These are phyloP conservation scores for Actinomortierella wolfii DNA, from an alignment of 371 early-diverging fungal species.

Conservation along the genomic window DNA sequence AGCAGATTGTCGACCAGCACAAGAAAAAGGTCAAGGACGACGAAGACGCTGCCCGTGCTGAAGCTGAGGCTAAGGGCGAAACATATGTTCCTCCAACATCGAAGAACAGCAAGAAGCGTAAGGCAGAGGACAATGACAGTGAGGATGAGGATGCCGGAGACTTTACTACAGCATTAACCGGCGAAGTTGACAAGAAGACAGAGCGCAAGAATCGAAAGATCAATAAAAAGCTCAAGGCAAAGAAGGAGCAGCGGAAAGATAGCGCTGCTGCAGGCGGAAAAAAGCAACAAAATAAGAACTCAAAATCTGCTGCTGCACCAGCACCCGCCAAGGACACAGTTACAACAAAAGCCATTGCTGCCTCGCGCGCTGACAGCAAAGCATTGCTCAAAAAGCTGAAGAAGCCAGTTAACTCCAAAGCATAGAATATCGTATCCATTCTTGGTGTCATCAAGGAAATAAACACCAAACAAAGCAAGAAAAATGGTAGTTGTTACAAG, in stretches of 20 bases:
- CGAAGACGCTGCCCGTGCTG: slow-evolving; percentile 27
- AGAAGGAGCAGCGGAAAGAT: slow-evolving; percentile 17
- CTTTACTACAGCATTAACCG: slow-evolving; percentile 42
- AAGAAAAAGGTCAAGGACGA: slow-evolving; percentile 44
- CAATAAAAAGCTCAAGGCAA: slow-evolving; percentile 35
- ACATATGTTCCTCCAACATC: slow-evolving; percentile 33
- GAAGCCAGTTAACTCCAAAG: too few species aligned
- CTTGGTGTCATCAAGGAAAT: too few species aligned
- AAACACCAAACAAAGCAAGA: too few species aligned
- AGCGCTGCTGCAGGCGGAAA: too few species aligned
- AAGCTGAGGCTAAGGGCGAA: slow-evolving; percentile 47
- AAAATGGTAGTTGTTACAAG: too few species aligned
- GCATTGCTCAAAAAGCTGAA: too few species aligned
- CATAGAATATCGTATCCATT: too few species aligned
- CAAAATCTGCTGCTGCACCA: too few species aligned
- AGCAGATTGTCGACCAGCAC: slow-evolving; percentile 45
- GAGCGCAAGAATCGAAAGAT: slow-evolving; percentile 44
- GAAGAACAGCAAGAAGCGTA: slow-evolving; percentile 19
- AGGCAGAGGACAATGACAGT: slow-evolving; percentile 12
- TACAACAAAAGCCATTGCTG: too few species aligned
- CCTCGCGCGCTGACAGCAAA: too few species aligned
- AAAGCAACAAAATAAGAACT: too few species aligned
- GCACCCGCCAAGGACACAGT: too few species aligned
- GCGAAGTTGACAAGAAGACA: slow-evolving; percentile 39
- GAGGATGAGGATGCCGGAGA: slow-evolving; percentile 39